Conservation (phyloP, 768 basidiomycete genomes). For the Rhizopogon rudus region DNA sequence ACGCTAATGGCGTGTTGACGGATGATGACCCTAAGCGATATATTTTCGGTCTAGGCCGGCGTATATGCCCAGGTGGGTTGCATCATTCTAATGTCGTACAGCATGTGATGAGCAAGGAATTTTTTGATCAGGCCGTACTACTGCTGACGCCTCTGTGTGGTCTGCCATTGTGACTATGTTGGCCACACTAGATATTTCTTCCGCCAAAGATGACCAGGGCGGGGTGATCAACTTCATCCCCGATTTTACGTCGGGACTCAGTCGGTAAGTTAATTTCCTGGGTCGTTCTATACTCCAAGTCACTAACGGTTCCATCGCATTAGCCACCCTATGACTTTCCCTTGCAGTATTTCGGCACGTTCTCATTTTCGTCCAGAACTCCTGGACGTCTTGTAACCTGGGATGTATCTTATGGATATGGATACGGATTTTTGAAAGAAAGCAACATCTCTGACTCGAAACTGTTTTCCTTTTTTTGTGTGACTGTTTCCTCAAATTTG, state of each 20-base stretch:
- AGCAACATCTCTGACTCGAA: too few relatives aligned
- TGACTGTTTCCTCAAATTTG: too few relatives aligned
- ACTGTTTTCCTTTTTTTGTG: too few relatives aligned
- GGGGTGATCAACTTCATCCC: slow-evolving; percentile 1
- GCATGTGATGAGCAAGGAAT: background rate
- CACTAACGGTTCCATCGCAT: too few relatives aligned
- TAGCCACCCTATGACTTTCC: background rate
- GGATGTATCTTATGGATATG: too few relatives aligned
- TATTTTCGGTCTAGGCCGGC: slow-evolving; percentile 10
- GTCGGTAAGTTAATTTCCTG: background rate
- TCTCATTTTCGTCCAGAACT: background rate
- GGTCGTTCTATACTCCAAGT: background rate
- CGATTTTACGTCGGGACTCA: background rate
- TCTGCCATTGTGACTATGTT: slow-evolving; percentile 1
- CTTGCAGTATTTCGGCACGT: background rate
- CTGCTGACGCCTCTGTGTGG: slow-evolving; percentile 1
- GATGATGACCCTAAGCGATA: slow-evolving; percentile 4
- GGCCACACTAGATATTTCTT: background rate
- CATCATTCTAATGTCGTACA: too few relatives aligned
- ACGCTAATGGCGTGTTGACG: background rate
- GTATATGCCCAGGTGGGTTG: slow-evolving; percentile 4
- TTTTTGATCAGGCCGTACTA: background rate
- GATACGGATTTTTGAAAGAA: too few relatives aligned
- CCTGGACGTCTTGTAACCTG: too few relatives aligned
- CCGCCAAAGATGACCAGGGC: slow-evolving; percentile 2